A percentile compares a stretch with the other conserved stretches of the same genome.
These are phyloP conservation scores for Sarocladium oryzae DNA, from an alignment of 2,329 filamentous ascomycete genomes.

Conservation along the genomic window DNA sequence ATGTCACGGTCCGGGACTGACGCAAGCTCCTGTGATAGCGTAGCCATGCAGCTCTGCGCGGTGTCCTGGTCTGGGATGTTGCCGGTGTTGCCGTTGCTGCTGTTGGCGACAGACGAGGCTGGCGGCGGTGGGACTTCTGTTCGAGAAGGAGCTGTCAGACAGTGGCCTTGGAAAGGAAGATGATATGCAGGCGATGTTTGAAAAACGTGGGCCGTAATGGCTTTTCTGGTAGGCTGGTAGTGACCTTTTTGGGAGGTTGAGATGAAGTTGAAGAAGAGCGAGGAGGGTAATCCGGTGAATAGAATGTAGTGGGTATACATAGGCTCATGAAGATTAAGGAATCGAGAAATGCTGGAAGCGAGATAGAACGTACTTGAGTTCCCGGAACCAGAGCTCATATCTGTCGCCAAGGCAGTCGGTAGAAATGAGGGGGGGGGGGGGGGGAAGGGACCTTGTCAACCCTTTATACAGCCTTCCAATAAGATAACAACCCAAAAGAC, in stretches of 20 bases:
- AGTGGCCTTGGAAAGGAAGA: background rate
- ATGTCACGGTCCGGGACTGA: constrained; percentile 11
- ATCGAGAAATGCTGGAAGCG: background rate
- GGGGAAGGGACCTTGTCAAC: too few species aligned
- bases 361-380: background rate
- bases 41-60: constrained; percentile 10
- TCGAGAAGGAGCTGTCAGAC: constrained; percentile 4
- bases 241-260: background rate
- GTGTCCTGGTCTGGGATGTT: constrained; percentile 3
- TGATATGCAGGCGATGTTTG: background rate
- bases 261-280: background rate
- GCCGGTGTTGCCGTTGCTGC: background rate
- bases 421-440: too few species aligned
- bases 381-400: background rate
- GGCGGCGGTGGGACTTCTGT: background rate
- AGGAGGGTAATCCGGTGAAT: too few species aligned
- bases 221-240: background rate
- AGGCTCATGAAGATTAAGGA: too few species aligned
- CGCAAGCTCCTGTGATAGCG: constrained; percentile 11
- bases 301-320: too few species aligned
- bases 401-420: too few species aligned
- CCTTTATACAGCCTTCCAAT: too few species aligned
- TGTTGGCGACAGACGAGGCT: background rate
- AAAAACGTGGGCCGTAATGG: constrained; percentile 2
- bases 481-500: too few species aligned